Evolutionary conservation across 805 yeast species (phyloP), one percentile per base, ranked within the genome.

Genomic region (Cyberlindnera bimundalis): DNA sequence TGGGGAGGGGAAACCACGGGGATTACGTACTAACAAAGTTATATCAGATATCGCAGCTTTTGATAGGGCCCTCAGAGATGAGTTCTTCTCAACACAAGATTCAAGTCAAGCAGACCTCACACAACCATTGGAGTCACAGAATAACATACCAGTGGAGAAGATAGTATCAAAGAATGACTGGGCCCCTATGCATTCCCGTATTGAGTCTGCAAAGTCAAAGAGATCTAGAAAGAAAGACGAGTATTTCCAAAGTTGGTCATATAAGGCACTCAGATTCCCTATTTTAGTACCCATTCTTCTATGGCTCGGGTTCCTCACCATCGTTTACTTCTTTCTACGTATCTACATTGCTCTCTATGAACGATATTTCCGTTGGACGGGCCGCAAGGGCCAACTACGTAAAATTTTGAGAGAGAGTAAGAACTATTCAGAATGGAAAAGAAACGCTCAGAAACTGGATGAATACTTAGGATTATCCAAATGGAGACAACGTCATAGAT

Each of bases 321-420:
- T 68, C 0, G 33, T 73, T 0, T 84, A 84, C 56, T 58, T 75
- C 5, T 26, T 69, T 2, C 69, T 84, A 2, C 62, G 95, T 33
- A 50, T 75, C 3, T 76, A 77, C 50, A 87, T 84, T 24, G 75
- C 84, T 1, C 58, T 78, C 2, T 77, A 74, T 56, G 95, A 84
- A 55, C 68, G 73, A 40, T 53, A 71, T 23, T 60, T 79, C 43
- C 73, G 81, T 2, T 79, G 84, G 80, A 67, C 74, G 1, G 88
- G 87, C 4, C 65, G 70, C 42, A 68, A 85, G 26, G 68, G 68
- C 39, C 52, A 48, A 25, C 60, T 83, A 18, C 58, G 86, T 7
- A 66, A 67, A 14, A 62, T 65, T n/a, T 61, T 84, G 41, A 60
- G 82, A 34, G 46, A 55, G 0, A 71, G 86, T 0, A 54, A 53